A percentile compares a stretch with the other conserved stretches of the same genome.
Evolutionary conservation across 129 eudicot genomes (phyloP).

Genomic region (Centella asiatica): DNA sequence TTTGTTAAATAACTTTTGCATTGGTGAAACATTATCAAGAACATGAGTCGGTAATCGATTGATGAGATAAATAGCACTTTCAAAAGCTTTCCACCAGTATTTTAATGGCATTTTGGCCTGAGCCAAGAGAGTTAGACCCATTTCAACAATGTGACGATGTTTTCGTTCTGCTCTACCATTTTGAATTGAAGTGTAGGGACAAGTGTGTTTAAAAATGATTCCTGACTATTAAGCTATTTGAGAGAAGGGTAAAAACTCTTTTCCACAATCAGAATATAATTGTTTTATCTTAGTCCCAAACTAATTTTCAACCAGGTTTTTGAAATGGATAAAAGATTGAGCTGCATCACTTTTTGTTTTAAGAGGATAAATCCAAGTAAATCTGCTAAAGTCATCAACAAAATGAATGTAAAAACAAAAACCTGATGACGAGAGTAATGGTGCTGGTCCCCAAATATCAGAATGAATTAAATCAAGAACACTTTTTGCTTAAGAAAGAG

Average conservation of each 20-base stretch:
- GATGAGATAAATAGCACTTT: neutral
- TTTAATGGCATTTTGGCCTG: neutral
- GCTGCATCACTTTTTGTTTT: neutral
- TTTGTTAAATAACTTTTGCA: no score
- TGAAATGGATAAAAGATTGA: neutral
- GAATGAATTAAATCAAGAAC: no score
- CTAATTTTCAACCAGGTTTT: neutral
- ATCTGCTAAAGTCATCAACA: neutral
- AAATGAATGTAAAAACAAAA: neutral
- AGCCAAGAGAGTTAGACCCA: constrained; percentile 1
- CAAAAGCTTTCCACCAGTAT: constrained; percentile 1
- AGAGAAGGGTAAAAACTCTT: neutral
- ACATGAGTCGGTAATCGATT: neutral
- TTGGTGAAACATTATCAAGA: no score
- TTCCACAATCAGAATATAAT: neutral
- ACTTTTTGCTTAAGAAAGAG: neutral
- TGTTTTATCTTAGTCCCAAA: neutral
- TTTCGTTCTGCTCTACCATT: neutral
- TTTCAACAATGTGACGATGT: neutral
- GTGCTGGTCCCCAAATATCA: neutral
- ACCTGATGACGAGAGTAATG: neutral
- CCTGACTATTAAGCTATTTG: neutral
- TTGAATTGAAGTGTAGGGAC: neutral
- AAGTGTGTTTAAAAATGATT: neutral
- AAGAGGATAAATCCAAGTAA: neutral